phyloP scores from a whole-genome alignment of 2,329 filamentous ascomycete genomes.

The Helminthosporium solani region DNA sequence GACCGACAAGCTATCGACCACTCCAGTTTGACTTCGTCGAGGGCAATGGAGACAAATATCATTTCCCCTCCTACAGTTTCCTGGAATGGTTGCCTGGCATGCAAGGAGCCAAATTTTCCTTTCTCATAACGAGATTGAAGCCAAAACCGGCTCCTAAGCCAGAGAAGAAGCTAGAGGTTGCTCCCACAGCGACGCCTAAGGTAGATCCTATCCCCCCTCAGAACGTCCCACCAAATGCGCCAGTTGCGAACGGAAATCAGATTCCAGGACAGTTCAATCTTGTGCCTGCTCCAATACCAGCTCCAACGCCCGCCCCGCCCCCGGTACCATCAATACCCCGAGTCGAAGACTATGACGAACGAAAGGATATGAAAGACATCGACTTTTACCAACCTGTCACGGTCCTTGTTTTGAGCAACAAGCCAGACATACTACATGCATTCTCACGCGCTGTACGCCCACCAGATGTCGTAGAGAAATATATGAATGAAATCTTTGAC shows the following conservation, averaged over 20 bases:
- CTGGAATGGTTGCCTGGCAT: conserved; percentile 65
- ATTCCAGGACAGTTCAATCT: not conserved
- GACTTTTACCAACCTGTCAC: conserved; percentile 70
- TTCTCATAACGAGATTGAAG: conserved; percentile 72
- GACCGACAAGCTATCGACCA: conserved; percentile 46
- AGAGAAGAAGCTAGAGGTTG: conserved; percentile 23
- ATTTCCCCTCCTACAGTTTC: conserved; percentile 77
- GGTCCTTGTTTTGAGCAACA: conserved; percentile 56
- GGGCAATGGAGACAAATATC: conserved; percentile 67
- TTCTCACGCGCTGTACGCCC: conserved; percentile 57
- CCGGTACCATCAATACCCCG: conserved; percentile 15
- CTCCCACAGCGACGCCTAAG: conserved; percentile 31
- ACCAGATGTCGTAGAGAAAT: conserved; percentile 39
- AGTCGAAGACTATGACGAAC: conserved; percentile 39
- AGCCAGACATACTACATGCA: conserved; percentile 55
- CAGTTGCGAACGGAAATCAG: conserved; percentile 5
- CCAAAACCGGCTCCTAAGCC: conserved; percentile 43
- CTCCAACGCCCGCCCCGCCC: conserved; percentile 12
- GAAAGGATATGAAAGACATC: conserved; percentile 49
- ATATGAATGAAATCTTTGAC: conserved; percentile 52
- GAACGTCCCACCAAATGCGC: conserved; percentile 5
- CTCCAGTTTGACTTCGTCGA: conserved; percentile 43
- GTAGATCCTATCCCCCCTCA: conserved; percentile 7
- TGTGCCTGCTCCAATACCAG: conserved; percentile 1
- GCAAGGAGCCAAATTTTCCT: conserved; percentile 69